Evolutionary conservation across 2,329 filamentous ascomycete genomes (phyloP), one percentile per base, ranked within the genome.

Genomic region (Graphium sp.): DNA sequence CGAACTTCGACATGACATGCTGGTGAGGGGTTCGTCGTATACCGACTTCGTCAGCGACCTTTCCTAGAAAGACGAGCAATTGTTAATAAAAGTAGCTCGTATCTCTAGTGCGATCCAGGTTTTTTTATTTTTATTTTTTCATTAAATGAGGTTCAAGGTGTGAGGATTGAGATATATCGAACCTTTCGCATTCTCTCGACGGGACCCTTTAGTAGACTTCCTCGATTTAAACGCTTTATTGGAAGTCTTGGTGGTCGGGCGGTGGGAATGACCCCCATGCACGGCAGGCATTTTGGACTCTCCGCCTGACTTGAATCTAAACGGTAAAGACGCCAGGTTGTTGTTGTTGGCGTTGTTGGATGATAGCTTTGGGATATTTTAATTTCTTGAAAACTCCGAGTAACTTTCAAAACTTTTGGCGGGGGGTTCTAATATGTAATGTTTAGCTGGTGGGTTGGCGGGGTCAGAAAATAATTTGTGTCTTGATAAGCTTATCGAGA

Each of bases 1-100:
- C 84, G 50, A 98, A 69, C 56, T 95, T 98, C 34, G 84, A 92
- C 81, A 94, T 87, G 56, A 94, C 72, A 57, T 93, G 83, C 50
- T 98, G 89, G 50, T 93, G 83, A 31, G 82, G 82, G 11, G 87
- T 93, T 53, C 82, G 91, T 45, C 87, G 74, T 42, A 63, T 62
- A 35, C 76, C 75, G 42, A 66, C 71, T 46, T 92, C 80, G 43
- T 70, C 58, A 31, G 63, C 75, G 28, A 87, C 66, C 52, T 89
- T 89, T 47, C 85, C 82, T 89, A 36, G 21, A 11, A 18, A 29
- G 14, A 27, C n/a, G n/a, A n/a, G n/a, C n/a, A n/a, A n/a, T n/a
- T n/a, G n/a, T n/a, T n/a, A n/a, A n/a, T n/a, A n/a, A n/a, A n/a
- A n/a, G n/a, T n/a, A n/a, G n/a, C n/a, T n/a, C n/a, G n/a, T n/a